Percentiles rank a stretch among this genome's conserved stretches.
phyloP scores from a whole-genome alignment of 352 stramenopile species.

The Achlya hypogyna region DNA sequence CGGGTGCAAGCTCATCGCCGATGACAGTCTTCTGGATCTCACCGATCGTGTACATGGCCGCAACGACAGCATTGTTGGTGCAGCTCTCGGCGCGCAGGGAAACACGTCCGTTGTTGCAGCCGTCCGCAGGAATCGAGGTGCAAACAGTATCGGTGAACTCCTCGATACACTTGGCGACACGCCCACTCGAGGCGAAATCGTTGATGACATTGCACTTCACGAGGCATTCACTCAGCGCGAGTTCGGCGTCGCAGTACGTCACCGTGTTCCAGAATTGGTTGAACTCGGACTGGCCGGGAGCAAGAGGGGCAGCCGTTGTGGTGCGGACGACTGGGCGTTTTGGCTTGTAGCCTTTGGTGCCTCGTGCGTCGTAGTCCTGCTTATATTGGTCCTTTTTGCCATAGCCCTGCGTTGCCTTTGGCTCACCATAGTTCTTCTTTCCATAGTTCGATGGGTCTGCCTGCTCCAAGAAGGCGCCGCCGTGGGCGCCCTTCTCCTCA shows the following conservation, averaged over 20 bases:
- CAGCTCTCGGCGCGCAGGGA: neutral
- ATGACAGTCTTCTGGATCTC: constrained; percentile 7
- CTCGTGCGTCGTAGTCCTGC: no score
- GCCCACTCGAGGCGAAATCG: constrained; percentile 4
- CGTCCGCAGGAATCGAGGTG: neutral
- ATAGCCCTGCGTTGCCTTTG: no score
- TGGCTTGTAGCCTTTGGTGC: constrained; percentile 6
- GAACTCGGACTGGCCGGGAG: neutral
- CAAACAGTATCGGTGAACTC: neutral
- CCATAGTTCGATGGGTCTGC: no score
- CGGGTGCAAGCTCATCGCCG: neutral
- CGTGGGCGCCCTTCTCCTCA: no score
- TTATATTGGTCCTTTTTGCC: no score
- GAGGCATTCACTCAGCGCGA: constrained; percentile 7
- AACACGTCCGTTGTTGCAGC: neutral
- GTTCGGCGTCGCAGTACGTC: constrained; percentile 10
- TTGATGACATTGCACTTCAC: constrained; percentile 10
- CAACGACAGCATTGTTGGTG: neutral
- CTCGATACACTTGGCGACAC: constrained; percentile 6
- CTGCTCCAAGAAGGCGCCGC: no score
- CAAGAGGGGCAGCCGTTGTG: neutral
- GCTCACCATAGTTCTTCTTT: no score
- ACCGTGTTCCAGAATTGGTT: constrained; percentile 15
- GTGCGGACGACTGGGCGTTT: neutral
- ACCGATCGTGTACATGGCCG: constrained; percentile 14